Evolutionary conservation across 441 rosid species (phyloP), one percentile per base, ranked within the genome.

Genomic region (Eugenia klotzschiana): DNA sequence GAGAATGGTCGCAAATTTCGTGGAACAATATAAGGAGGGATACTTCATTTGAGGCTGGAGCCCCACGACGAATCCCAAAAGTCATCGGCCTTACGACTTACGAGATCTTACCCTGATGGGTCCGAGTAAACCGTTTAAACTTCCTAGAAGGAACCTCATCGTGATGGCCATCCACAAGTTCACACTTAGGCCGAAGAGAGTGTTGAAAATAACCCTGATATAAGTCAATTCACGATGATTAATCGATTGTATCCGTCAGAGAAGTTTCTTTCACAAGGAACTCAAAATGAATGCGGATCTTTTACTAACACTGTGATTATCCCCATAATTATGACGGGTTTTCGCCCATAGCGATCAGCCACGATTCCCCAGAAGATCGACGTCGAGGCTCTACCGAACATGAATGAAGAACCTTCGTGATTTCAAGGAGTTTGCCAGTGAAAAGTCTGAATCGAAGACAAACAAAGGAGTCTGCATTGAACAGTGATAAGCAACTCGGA

Each of bases 271-370:
- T 40, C 69, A 12, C 2, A 57, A 2, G 52, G 43, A 23, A 80
- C 55, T 26, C 80, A 77, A 29, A 23, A 23, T 41, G 40, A 69
- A 54, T 80, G 43, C 13, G 0, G 3, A 64, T 18, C 14, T 33
- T 33, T 13, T 57, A 91, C 99, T 91, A 82, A 96, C 99, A 95
- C 95, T 84, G 97, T 5, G 10, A 82, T 41, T 6, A 89, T 91
- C 72, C 98, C 98, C 1, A 93, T 83, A 69, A 95, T 85, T 37
- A 94, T 93, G 3, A 94, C 94, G 49, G 99, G 99, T 82, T 93
- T 95, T 89, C 98, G 92, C 83, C 99, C 99, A 82, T 91, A 91
- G 73, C 94, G 95, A 88, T 95, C 99, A 18, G 98, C 93, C 43
- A 96, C 82, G 12, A 95, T 12, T 84, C 98, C 99, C 97, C 99